A percentile compares a stretch with the other conserved stretches of the same genome.
These are phyloP conservation scores for Cyberlindnera mycetangii DNA, from an alignment of 805 yeast genomes.

Conservation along the genomic window DNA sequence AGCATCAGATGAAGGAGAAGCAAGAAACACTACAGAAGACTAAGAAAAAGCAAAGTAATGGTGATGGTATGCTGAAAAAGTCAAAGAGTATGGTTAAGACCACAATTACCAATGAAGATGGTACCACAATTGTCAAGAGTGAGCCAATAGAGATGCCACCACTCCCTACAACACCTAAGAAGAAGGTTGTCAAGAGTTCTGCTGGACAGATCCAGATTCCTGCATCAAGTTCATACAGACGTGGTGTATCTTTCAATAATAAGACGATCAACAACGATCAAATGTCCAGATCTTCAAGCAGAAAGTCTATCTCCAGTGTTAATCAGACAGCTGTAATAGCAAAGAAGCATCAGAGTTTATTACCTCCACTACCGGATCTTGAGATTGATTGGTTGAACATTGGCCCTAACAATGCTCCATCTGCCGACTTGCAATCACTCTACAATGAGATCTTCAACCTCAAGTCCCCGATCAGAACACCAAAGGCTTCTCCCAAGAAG, in stretches of 20 bases:
- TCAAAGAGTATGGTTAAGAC: slow-evolving; percentile 41
- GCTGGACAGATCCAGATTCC: slow-evolving; percentile 30
- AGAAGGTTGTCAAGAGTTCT: slow-evolving; percentile 21
- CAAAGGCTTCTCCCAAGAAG: slow-evolving; percentile 6
- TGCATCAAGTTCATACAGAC: slow-evolving; percentile 31
- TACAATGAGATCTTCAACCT: slow-evolving; percentile 31
- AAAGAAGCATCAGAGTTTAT: slow-evolving; percentile 27
- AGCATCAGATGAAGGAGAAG: slow-evolving; percentile 40
- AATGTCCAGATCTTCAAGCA: slow-evolving; percentile 28
- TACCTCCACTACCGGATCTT: slow-evolving; percentile 30
- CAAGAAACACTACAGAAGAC: slow-evolving; percentile 18
- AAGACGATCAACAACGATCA: slow-evolving; percentile 13
- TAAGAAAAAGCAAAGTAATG: slow-evolving; percentile 30
- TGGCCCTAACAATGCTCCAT: slow-evolving; percentile 18
- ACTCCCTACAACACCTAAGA: slow-evolving; percentile 22
- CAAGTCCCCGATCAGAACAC: slow-evolving; percentile 16
- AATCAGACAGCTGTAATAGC: not conserved
- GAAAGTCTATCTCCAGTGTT: slow-evolving; percentile 16
- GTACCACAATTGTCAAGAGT: slow-evolving; percentile 23
- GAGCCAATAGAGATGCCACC: slow-evolving; percentile 18
- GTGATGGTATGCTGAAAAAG: slow-evolving; percentile 36
- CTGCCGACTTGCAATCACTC: slow-evolving; percentile 29
- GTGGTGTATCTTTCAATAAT: slow-evolving; percentile 31
- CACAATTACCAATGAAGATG: slow-evolving; percentile 34
- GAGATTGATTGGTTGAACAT: slow-evolving; percentile 25